Evolutionary conservation across 768 basidiomycete species (phyloP).

Genomic region (Lentinula guzmanii): DNA sequence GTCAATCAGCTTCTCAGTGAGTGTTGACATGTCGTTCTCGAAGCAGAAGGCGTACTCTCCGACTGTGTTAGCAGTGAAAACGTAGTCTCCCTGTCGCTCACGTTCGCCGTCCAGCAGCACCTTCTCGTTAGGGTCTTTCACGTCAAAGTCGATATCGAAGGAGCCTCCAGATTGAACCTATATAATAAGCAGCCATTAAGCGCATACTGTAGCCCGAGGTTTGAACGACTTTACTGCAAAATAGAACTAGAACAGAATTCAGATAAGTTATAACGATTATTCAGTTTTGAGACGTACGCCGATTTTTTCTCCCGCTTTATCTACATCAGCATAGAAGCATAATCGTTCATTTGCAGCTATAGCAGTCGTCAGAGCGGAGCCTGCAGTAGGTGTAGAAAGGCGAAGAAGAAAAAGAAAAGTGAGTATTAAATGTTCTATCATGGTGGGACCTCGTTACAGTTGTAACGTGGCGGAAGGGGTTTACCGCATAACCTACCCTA

Average conservation of each 20-base stretch:
- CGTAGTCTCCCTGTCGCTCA: conserved; percentile 95
- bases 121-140: conserved; percentile 88
- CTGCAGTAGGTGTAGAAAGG: conserved; percentile 28
- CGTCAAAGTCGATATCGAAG: conserved; percentile 92
- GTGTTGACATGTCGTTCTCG: conserved; percentile 93
- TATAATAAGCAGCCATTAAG: background rate
- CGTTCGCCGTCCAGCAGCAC: conserved; percentile 81
- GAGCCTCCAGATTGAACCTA: conserved; percentile 96
- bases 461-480: background rate
- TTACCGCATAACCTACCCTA: no score
- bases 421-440: conserved; percentile 12
- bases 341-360: conserved; percentile 74
- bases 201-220: background rate
- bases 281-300: conserved; percentile 48
- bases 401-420: conserved; percentile 26
- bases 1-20: conserved; percentile 92
- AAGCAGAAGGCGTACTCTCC: conserved; percentile 97
- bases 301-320: conserved; percentile 91
- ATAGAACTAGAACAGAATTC: conserved; percentile 66
- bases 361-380: conserved; percentile 73
- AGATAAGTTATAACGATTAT: background rate
- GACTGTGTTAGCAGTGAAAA: conserved; percentile 87
- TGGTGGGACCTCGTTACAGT: background rate
- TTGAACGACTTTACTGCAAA: conserved; percentile 67
- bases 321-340: conserved; percentile 96